phyloP scores from a whole-genome alignment of 1,284 basidiomycete species.

The Trametes sp. region DNA sequence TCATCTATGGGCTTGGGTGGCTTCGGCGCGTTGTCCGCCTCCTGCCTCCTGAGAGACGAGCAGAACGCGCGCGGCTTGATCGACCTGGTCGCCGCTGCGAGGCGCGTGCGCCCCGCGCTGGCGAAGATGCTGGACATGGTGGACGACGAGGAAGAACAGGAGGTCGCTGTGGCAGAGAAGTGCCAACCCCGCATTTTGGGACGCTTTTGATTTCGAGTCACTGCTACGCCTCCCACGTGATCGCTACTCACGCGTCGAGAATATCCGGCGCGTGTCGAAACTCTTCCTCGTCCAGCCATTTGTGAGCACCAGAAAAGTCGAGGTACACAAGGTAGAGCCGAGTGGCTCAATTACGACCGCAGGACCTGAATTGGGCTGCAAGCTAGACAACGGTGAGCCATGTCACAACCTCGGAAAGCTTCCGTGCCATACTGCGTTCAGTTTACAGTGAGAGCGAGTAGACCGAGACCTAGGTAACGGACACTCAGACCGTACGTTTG shows the following conservation, averaged over 20 bases:
- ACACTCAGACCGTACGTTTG: no score
- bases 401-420: no score
- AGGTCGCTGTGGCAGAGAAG: conserved; percentile 23
- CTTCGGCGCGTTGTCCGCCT: conserved; percentile 47
- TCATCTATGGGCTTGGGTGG: conserved; percentile 82
- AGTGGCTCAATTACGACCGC: no score
- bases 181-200: conserved; percentile 17
- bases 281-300: no score
- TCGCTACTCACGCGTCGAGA: neutral
- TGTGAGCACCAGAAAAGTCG: neutral
- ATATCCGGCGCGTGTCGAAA: neutral
- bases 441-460: no score
- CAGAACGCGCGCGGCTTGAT: conserved; percentile 44
- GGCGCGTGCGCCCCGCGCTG: conserved; percentile 20
- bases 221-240: conserved; percentile 24
- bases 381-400: no score
- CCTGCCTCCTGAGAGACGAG: conserved; percentile 41
- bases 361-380: no score
- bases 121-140: conserved; percentile 26
- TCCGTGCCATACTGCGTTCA: no score
- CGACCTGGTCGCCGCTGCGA: conserved; percentile 13
- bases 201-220: conserved; percentile 24
- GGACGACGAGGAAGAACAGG: neutral
- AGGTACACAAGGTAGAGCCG: neutral
- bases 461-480: no score